Conservation (phyloP, 2,329 filamentous ascomycete genomes). For the Aureobasidium mangrovei region DNA sequence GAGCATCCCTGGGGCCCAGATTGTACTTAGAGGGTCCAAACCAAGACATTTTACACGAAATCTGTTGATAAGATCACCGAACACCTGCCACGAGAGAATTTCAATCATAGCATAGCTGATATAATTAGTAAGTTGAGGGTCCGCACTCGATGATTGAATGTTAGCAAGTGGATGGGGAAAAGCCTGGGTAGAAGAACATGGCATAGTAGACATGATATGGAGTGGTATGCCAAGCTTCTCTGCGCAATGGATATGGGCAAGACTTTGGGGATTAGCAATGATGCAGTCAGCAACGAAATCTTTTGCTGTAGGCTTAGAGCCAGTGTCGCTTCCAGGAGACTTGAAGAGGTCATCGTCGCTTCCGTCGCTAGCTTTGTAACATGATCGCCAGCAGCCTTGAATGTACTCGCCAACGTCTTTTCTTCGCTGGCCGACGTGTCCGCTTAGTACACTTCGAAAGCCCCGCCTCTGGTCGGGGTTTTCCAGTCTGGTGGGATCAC, state of each 20-base stretch:
- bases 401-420: slow-evolving; percentile 70
- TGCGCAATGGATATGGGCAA: slow-evolving; percentile 66
- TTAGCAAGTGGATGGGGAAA: slow-evolving; percentile 85
- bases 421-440: slow-evolving; percentile 66
- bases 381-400: slow-evolving; percentile 79
- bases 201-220: slow-evolving; percentile 93
- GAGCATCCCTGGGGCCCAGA: slow-evolving; percentile 75
- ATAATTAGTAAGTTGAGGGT: slow-evolving; percentile 70
- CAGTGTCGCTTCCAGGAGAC: slow-evolving; percentile 17
- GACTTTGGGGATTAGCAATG: slow-evolving; percentile 70
- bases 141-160: slow-evolving; percentile 65
- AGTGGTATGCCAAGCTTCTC: slow-evolving; percentile 67
- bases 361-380: slow-evolving; percentile 30
- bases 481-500: slow-evolving; percentile 48
- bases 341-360: slow-evolving; percentile 28
- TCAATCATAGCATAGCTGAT: slow-evolving; percentile 78
- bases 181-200: slow-evolving; percentile 75
- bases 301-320: slow-evolving; percentile 19
- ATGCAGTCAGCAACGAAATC: slow-evolving; percentile 80
- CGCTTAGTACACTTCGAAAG: slow-evolving; percentile 64
- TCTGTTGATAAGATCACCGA: slow-evolving; percentile 84
- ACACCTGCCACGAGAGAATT: slow-evolving; percentile 86
- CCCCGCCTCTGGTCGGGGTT: slow-evolving; percentile 79
- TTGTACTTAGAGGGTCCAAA: slow-evolving; percentile 65
- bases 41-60: slow-evolving; percentile 69